Conservation (phyloP, 1,284 basidiomycete species). For the Taiwanofungus camphoratus region DNA sequence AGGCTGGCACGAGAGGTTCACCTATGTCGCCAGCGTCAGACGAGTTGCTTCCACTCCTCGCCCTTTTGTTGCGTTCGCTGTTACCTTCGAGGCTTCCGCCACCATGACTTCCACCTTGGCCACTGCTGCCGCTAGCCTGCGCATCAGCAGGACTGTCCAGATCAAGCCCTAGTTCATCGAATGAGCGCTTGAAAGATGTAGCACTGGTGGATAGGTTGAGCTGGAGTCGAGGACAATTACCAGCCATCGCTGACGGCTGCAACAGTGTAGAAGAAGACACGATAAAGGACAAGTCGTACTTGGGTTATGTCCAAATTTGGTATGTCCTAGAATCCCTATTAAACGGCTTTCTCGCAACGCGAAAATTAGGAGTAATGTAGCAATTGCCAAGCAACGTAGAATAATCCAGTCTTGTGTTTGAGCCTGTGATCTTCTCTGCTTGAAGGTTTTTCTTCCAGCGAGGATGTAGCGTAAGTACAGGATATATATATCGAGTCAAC, state of each 20-base stretch:
- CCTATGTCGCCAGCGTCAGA: neutral
- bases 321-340: too few relatives aligned
- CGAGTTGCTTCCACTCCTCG: constrained; percentile 4
- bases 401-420: too few relatives aligned
- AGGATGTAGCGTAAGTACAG: too few relatives aligned
- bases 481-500: too few relatives aligned
- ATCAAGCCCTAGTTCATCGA: constrained; percentile 5
- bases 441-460: too few relatives aligned
- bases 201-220: neutral
- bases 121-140: neutral
- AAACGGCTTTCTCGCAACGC: too few relatives aligned
- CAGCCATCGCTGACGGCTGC: constrained; percentile 1
- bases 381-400: too few relatives aligned
- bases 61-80: constrained; percentile 6
- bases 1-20: neutral
- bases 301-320: too few relatives aligned
- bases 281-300: neutral
- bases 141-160: neutral
- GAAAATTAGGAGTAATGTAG: too few relatives aligned
- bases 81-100: neutral
- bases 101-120: neutral
- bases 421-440: too few relatives aligned
- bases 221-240: neutral
- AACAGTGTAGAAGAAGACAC: neutral
- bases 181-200: constrained; percentile 7